A percentile compares a stretch with the other conserved stretches of the same genome.
phyloP scores from a whole-genome alignment of 805 yeast species.

The Ogataea corticis region DNA sequence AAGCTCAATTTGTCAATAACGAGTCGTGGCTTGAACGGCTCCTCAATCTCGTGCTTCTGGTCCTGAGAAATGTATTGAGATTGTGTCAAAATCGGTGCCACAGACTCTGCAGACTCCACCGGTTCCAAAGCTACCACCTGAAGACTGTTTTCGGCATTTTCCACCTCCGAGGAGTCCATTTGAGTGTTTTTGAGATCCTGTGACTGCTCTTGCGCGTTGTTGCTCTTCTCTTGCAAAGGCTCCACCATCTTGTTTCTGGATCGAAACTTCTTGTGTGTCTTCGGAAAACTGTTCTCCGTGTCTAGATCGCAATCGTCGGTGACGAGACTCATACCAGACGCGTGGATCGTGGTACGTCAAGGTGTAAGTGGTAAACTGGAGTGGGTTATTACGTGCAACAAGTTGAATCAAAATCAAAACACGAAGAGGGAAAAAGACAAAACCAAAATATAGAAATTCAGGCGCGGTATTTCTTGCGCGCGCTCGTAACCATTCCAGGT shows the following conservation, averaged over 20 bases:
- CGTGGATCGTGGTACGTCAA: not conserved
- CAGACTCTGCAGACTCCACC: not conserved
- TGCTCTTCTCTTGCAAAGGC: constrained; percentile 4
- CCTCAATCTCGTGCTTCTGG: constrained; percentile 13
- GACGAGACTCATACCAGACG: constrained; percentile 4
- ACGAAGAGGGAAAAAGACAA: not conserved
- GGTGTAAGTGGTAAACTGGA: not conserved
- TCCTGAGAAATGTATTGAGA: constrained; percentile 12
- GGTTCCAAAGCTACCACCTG: constrained; percentile 17
- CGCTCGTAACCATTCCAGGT: constrained; percentile 1
- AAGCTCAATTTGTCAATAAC: constrained; percentile 75
- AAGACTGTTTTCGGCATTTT: constrained; percentile 4
- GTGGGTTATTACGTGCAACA: no score
- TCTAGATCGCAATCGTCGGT: constrained; percentile 5
- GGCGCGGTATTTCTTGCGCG: constrained; percentile 2
- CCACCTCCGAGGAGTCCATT: not conserved
- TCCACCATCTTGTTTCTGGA: constrained; percentile 3
- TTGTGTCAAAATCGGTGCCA: constrained; percentile 4
- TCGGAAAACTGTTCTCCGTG: constrained; percentile 5
- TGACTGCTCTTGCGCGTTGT: not conserved
- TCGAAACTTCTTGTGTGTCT: not conserved
- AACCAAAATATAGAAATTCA: not conserved
- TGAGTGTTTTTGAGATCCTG: not conserved
- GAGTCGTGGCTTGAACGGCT: constrained; percentile 45
- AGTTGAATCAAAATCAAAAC: constrained; percentile 6